A percentile compares a stretch with the other conserved stretches of the same genome.
These are phyloP conservation scores for Gaillardinia entomophila DNA, from an alignment of 805 yeast species.

Conservation along the genomic window DNA sequence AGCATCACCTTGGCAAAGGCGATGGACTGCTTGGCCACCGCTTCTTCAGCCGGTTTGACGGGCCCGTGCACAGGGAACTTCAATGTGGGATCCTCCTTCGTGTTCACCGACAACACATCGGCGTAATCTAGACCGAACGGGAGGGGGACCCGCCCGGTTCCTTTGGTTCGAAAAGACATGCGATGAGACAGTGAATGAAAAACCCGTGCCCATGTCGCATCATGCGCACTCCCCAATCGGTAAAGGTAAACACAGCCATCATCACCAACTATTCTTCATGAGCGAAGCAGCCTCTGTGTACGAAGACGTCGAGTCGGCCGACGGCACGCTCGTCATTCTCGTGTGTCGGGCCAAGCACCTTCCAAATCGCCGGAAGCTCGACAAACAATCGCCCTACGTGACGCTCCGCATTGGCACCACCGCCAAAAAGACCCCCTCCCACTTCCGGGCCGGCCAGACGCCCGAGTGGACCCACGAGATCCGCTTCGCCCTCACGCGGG, in stretches of 20 bases:
- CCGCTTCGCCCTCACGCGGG: constrained; percentile 59
- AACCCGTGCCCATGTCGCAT: too few species aligned
- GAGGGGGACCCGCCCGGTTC: constrained; percentile 40
- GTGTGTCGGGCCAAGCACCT: constrained; percentile 79
- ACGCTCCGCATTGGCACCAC: constrained; percentile 74
- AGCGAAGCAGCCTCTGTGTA: not conserved
- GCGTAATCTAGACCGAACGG: constrained; percentile 73
- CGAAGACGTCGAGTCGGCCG: constrained; percentile 28
- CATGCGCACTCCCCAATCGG: not conserved
- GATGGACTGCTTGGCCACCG: constrained; percentile 50
- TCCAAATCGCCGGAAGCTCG: constrained; percentile 79
- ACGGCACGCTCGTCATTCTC: constrained; percentile 62
- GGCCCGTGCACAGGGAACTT: constrained; percentile 64
- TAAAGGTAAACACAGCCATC: not conserved
- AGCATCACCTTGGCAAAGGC: constrained; percentile 47
- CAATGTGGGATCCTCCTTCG: constrained; percentile 37
- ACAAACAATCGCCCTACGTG: constrained; percentile 91
- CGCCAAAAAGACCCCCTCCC: constrained; percentile 73
- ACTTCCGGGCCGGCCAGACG: constrained; percentile 87
- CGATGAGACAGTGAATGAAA: too few species aligned
- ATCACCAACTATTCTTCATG: not conserved
- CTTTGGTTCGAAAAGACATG: constrained; percentile 55
- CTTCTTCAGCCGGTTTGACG: constrained; percentile 44
- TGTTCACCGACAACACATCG: constrained; percentile 42
- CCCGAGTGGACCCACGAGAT: constrained; percentile 84